Percentiles rank a stretch among this genome's conserved stretches.
phyloP scores from a whole-genome alignment of 2,329 filamentous ascomycete genomes.

The Calycina herbarum region DNA sequence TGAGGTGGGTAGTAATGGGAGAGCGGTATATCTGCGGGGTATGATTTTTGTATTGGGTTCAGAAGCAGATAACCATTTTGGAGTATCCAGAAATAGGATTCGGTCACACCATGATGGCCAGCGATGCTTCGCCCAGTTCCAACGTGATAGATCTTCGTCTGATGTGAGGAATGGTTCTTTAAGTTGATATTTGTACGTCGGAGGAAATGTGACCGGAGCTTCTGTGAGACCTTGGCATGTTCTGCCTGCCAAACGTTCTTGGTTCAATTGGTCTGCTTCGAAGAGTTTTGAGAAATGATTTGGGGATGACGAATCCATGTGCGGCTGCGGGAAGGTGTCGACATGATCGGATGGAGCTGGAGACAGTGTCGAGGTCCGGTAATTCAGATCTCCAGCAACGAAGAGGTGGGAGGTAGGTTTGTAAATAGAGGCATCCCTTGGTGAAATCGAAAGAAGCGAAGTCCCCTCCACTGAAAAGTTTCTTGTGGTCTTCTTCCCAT shows the following conservation, averaged over 20 bases:
- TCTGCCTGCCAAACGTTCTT: slow-evolving; percentile 66
- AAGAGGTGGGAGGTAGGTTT: slow-evolving; percentile 76
- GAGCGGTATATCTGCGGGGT: slow-evolving; percentile 64
- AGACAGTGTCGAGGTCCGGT: slow-evolving; percentile 71
- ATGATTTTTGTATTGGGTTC: slow-evolving; percentile 48
- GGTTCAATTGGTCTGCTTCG: slow-evolving; percentile 73
- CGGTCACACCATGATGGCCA: slow-evolving; percentile 95
- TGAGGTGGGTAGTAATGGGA: slow-evolving; percentile 78
- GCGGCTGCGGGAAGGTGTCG: slow-evolving; percentile 60
- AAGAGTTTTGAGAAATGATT: slow-evolving; percentile 69
- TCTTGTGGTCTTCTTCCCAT: slow-evolving; percentile 22
- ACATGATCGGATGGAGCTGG: slow-evolving; percentile 58
- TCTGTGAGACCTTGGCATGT: slow-evolving; percentile 80
- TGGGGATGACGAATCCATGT: slow-evolving; percentile 50
- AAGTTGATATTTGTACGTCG: slow-evolving; percentile 86
- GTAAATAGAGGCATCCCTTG: slow-evolving; percentile 64
- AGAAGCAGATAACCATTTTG: slow-evolving; percentile 48
- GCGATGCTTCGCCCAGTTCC: slow-evolving; percentile 77
- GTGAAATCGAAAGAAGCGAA: slow-evolving; percentile 43
- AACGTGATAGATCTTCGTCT: slow-evolving; percentile 48
- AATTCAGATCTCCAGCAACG: slow-evolving; percentile 90
- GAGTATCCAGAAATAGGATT: slow-evolving; percentile 72
- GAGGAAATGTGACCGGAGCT: slow-evolving; percentile 73
- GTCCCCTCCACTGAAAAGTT: slow-evolving; percentile 39
- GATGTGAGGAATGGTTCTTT: slow-evolving; percentile 43